phyloP scores from a whole-genome alignment of 495 filamentous ascomycete species.

The Hypoxylon intermedium region DNA sequence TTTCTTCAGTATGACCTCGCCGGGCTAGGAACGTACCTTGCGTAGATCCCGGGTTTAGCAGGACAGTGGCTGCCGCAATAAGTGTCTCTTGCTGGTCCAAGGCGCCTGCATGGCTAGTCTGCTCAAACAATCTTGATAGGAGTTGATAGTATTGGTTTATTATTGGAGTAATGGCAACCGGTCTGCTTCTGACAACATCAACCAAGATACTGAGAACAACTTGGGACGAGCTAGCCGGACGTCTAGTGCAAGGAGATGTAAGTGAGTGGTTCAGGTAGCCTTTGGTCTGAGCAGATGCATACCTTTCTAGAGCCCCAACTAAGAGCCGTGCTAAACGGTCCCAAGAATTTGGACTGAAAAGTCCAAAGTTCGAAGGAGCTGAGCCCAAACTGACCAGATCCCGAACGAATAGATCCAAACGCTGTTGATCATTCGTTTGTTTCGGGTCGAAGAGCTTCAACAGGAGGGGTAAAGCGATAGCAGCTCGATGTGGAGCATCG shows the following conservation, averaged over 20 bases:
- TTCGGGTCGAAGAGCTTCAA: slow-evolving; percentile 43
- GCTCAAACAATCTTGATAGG: slow-evolving; percentile 26
- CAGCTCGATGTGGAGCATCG: slow-evolving; percentile 35
- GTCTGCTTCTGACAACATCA: slow-evolving; percentile 31
- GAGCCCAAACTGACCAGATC: slow-evolving; percentile 40
- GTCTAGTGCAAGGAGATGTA: slow-evolving; percentile 30
- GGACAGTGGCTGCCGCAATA: slow-evolving; percentile 20
- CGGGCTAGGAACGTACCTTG: slow-evolving; percentile 27
- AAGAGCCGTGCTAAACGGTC: slow-evolving; percentile 46
- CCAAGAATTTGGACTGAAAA: slow-evolving; percentile 41
- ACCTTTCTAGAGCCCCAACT: slow-evolving; percentile 45
- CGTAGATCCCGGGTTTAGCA: slow-evolving; percentile 13
- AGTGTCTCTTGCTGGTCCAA: slow-evolving; percentile 14
- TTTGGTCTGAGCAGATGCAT: slow-evolving; percentile 3
- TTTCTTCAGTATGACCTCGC: neutral
- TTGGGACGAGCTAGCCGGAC: slow-evolving; percentile 23
- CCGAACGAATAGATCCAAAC: slow-evolving; percentile 45
- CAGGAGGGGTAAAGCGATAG: slow-evolving; percentile 46
- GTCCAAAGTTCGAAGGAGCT: slow-evolving; percentile 33
- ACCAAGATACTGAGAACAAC: slow-evolving; percentile 21
- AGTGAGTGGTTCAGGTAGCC: neutral
- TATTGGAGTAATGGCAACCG: slow-evolving; percentile 23
- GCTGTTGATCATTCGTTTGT: slow-evolving; percentile 43
- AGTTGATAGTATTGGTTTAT: slow-evolving; percentile 34
- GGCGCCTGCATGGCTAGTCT: neutral